Base-by-base conservation (phyloP, 176 grass and related monocot genomes). In the Avena eriantha region DNA sequence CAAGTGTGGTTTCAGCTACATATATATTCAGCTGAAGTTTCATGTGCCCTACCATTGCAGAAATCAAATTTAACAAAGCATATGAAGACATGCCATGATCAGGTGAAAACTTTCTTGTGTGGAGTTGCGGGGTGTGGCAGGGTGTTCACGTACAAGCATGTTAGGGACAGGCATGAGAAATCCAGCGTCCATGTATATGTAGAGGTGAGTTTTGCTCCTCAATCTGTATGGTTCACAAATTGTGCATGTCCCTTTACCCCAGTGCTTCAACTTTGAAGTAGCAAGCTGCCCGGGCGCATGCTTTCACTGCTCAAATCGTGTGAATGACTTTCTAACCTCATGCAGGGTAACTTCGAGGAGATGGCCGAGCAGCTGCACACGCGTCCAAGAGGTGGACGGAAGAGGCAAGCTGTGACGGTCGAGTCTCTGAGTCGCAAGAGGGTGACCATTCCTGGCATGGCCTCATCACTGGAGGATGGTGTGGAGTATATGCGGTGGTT, bases 11-110 rank as follows among this genome's bases (percentile, higher is more conserved):
- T 80, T 3, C 24, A 6, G 36, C 16, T 11, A 23, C n/a, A 24
- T 15, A 7, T 11, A 7, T 66, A 76, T 48, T 57, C 0, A 29
- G 11, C 18, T 83, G 13, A 13, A 50, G 17, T 63, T 13, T 53
- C 15, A 4, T 82, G 31, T 64, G 1, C 33, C 57, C 3, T 31
- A 35, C 9, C 3, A 8, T 83, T 94, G 78, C 82, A 94, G 93
- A 87, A 87, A 86, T 94, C 93, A 72, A 94, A 94, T 80, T 35
- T 94, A 49, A 88, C 46, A 12, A 89, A 81, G 69, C 93, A 94
- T 76, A 53, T 88, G 19, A 92, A 92, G 73, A 85, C 74, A 13
- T 78, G 82, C 66, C 90, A 92, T 78, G 81, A 90, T n/a, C 51
- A 90, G 31, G 19, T 68, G 23, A 84, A 61, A 17, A 82, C 79